Evolutionary conservation across 768 basidiomycete genomes (phyloP).

Genomic region (Rhodotorula sphaerocarpa): DNA sequence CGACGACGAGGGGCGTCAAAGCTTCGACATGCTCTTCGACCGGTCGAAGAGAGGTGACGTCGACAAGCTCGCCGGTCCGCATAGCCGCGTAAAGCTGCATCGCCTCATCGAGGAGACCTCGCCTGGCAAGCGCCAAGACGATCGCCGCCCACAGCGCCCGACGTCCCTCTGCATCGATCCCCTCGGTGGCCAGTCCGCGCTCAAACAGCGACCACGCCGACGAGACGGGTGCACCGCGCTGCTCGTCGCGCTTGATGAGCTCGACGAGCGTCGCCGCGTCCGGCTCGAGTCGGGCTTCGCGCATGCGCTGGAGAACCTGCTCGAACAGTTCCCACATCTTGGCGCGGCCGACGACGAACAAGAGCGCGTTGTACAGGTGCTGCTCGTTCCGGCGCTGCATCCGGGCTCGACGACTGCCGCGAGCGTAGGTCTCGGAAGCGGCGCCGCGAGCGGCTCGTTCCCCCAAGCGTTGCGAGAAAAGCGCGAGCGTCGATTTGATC

Average conservation of each 20-base stretch:
- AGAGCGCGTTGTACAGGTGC: constrained; percentile 16
- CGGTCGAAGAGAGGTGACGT: constrained; percentile 1
- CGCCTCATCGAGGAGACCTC: constrained; percentile 8
- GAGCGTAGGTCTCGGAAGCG: neutral
- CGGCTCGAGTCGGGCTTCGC: neutral
- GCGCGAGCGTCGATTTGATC: neutral
- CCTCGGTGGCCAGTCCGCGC: neutral
- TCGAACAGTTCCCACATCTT: constrained; percentile 26
- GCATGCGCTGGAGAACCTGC: constrained; percentile 12
- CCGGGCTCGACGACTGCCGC: neutral
- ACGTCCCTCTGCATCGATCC: neutral
- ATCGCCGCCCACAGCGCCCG: neutral
- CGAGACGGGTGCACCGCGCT: constrained; percentile 1
- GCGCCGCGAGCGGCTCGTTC: neutral
- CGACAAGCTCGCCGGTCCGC: constrained; percentile 2
- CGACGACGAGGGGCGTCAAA: constrained; percentile 44
- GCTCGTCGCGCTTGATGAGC: neutral
- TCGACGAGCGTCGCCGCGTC: constrained; percentile 5
- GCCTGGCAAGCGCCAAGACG: constrained; percentile 6
- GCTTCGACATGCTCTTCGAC: neutral
- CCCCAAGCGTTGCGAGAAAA: constrained; percentile 15
- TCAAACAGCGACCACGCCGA: neutral
- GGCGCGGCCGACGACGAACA: constrained; percentile 3
- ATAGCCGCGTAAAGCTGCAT: constrained; percentile 12
- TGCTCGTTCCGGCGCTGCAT: neutral